These are phyloP conservation scores for Fraxinus americana DNA, from an alignment of 257 asterid species.

Conservation along the genomic window DNA sequence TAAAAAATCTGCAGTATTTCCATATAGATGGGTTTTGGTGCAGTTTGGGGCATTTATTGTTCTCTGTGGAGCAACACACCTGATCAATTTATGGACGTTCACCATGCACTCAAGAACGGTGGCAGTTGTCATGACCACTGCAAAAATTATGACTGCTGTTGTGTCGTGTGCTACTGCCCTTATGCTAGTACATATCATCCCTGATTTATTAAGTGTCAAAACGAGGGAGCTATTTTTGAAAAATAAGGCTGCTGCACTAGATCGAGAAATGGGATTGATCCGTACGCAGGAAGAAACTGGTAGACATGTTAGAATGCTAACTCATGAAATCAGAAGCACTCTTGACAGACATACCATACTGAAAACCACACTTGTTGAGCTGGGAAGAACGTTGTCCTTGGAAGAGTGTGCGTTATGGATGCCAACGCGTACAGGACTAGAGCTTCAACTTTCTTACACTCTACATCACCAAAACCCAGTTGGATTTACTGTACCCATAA, in stretches of 20 bases:
- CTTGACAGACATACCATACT: constrained; percentile 95
- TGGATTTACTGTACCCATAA: constrained; percentile 86
- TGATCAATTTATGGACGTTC: constrained; percentile 90
- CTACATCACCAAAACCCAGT: constrained; percentile 89
- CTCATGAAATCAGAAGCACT: constrained; percentile 97
- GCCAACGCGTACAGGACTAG: constrained; percentile 93
- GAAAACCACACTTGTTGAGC: constrained; percentile 90
- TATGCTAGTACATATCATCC: constrained; percentile 94
- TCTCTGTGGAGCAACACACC: constrained; percentile 97
- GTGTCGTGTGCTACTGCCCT: constrained; percentile 98
- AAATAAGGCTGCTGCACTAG: constrained; percentile 95
- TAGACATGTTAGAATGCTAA: constrained; percentile 96
- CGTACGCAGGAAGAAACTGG: constrained; percentile 99
- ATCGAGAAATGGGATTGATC: constrained; percentile 94
- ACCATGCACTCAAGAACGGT: constrained; percentile 79
- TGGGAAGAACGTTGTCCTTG: constrained; percentile 83
- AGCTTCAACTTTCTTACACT: constrained; percentile 93
- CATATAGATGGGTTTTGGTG: constrained; percentile 97
- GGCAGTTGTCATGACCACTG: constrained; percentile 83
- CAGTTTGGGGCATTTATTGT: constrained; percentile 99
- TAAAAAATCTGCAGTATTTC: constrained; percentile 94
- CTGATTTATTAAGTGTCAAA: constrained; percentile 91
- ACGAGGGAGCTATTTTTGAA: constrained; percentile 89
- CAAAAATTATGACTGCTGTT: constrained; percentile 80
- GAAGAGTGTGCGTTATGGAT: constrained; percentile 99